Percentiles rank a stretch among this genome's conserved stretches.
Evolutionary conservation across 2,329 filamentous ascomycete genomes (phyloP).

Genomic region (Orbilia blumenaviensis): DNA sequence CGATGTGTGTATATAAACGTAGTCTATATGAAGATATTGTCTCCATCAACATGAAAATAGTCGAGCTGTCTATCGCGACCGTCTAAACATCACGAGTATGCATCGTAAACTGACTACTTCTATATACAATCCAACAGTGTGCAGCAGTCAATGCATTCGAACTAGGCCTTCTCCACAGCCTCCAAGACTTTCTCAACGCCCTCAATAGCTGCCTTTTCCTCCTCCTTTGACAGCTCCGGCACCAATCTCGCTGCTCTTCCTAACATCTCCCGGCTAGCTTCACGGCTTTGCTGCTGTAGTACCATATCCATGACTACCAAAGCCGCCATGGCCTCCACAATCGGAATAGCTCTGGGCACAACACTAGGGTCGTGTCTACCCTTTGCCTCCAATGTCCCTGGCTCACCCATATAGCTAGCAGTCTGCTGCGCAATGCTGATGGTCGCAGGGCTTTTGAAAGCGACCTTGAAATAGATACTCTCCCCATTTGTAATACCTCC

Average conservation of each 20-base stretch:
- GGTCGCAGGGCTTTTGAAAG: slow-evolving; percentile 93
- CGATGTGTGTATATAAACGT: too few relatives aligned
- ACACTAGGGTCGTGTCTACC: slow-evolving; percentile 94
- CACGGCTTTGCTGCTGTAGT: slow-evolving; percentile 75
- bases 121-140: slow-evolving; percentile 11
- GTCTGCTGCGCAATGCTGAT: slow-evolving; percentile 90
- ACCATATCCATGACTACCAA: slow-evolving; percentile 87
- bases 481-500: slow-evolving; percentile 95
- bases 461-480: slow-evolving; percentile 91
- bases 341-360: slow-evolving; percentile 84
- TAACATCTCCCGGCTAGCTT: slow-evolving; percentile 43
- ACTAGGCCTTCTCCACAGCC: slow-evolving; percentile 1
- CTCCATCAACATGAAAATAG: too few relatives aligned
- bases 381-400: slow-evolving; percentile 86
- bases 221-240: slow-evolving; percentile 21
- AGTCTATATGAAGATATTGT: too few relatives aligned
- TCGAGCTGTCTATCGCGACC: neutral
- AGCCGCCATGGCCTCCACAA: slow-evolving; percentile 90
- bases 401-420: slow-evolving; percentile 77
- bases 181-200: slow-evolving; percentile 26
- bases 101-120: neutral
- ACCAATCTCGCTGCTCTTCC: slow-evolving; percentile 36
- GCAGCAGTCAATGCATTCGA: neutral
- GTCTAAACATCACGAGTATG: neutral
- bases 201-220: slow-evolving; percentile 29